Base-by-base conservation (phyloP, 371 early-diverging fungal species). In the Choanephora cucurbitarum region DNA sequence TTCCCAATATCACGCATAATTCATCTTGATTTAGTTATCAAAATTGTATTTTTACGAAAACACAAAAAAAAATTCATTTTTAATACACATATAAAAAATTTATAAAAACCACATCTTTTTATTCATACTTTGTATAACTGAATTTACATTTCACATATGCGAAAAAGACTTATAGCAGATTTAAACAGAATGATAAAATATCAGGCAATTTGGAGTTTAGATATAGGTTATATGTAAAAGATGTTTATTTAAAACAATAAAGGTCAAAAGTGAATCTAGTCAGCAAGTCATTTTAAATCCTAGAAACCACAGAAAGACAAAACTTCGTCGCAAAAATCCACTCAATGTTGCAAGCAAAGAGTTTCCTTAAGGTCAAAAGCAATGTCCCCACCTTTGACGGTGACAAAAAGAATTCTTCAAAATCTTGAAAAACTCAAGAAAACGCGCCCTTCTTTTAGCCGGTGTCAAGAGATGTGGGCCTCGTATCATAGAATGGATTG, bases 401-500 rank as follows among this genome's bases (percentile, higher is more conserved):
- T 59, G 55, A 62, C 42, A 40, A 58, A 32, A 46, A 45, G 45
- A 43, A 44, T 11, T 63, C 18, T 53, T 61, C 55, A 17, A 47
- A 55, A 37, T 33, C 44, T 52, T 50, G 58, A 70, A 73, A 60
- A 73, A 73, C 74, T 70, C 63, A 57, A 55, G 49, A 43, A 24
- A 52, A 51, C 40, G 58, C 57, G 44, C 55, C 52, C 56, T 42
- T 45, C 23, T 18, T 42, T 40, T 33, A 22, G 9, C 66, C 49
- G 63, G 52, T 60, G 61, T 28, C 24, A 23, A 55, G 39, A 58
- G 42, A 65, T 73, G 74, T 70, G 68, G 66, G 52, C 68, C 70
- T 51, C 70, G 32, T 13, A 70, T 73, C 74, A 73, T 73, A 70
- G 74, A 73, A 73, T 73, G 74, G 74, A 73, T 73, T 60, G 67